Evolutionary conservation across 345 rosid genomes (phyloP).

Genomic region (Bruguiera sexangula): DNA sequence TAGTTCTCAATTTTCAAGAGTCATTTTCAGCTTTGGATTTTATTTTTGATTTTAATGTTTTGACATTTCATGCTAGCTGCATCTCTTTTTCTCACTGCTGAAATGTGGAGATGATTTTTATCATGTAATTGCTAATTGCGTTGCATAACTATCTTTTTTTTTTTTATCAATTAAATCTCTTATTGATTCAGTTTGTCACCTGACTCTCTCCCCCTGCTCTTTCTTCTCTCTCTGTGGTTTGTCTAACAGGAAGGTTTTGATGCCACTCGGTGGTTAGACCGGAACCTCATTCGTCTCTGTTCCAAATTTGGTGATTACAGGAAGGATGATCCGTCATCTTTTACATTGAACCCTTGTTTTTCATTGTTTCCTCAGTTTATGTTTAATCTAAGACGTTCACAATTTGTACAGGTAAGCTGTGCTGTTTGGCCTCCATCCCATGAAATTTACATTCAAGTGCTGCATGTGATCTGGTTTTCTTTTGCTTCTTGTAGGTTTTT

Average conservation of each 20-base stretch:
- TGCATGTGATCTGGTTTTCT: constrained; percentile 2
- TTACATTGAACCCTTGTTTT: constrained; percentile 79
- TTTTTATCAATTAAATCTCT: not conserved
- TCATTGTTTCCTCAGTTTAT: constrained; percentile 97
- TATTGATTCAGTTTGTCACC: not conserved
- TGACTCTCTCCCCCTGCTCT: not conserved
- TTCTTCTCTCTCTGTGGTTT: not conserved
- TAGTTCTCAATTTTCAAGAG: constrained; percentile 21
- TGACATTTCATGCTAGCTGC: too few relatives aligned
- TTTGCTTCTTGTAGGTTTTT: constrained; percentile 61
- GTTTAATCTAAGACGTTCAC: constrained; percentile 96
- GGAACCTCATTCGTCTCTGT: constrained; percentile 88
- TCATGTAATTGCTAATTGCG: too few relatives aligned
- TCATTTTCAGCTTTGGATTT: not conserved
- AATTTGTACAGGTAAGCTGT: constrained; percentile 82
- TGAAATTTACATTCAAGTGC: not conserved
- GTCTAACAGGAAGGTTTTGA: constrained; percentile 90
- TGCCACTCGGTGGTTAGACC: constrained; percentile 97
- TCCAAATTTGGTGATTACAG: constrained; percentile 93
- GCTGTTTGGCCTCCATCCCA: not conserved
- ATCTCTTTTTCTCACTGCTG: too few relatives aligned
- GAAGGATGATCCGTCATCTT: constrained; percentile 95
- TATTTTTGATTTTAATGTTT: not conserved
- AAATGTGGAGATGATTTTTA: too few relatives aligned
- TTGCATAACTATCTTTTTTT: not conserved